These are phyloP conservation scores for Candida koratica DNA, from an alignment of 805 yeast genomes.

Conservation along the genomic window DNA sequence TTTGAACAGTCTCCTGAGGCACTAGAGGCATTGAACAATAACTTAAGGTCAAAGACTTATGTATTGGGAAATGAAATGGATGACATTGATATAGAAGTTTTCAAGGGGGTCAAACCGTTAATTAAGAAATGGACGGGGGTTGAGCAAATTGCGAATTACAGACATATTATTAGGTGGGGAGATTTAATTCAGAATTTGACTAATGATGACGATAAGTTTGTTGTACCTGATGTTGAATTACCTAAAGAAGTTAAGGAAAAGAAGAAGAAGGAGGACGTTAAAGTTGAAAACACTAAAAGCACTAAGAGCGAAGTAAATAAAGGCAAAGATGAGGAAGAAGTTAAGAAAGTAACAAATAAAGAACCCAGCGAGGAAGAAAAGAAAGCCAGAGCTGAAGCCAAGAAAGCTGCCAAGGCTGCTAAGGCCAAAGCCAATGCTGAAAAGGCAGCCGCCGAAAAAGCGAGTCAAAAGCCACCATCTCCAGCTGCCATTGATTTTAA, in stretches of 20 bases:
- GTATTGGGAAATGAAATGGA: constrained; percentile 65
- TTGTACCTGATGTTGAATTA: constrained; percentile 57
- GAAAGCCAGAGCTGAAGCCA: constrained; percentile 50
- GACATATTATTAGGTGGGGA: constrained; percentile 92
- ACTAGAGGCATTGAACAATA: constrained; percentile 54
- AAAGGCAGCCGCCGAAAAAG: constrained; percentile 44
- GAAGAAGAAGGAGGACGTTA: constrained; percentile 39
- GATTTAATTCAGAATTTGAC: constrained; percentile 75
- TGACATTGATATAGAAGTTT: constrained; percentile 66
- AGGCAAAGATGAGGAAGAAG: constrained; percentile 11
- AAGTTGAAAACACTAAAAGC: constrained; percentile 15
- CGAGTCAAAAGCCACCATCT: constrained; percentile 60
- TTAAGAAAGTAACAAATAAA: constrained; percentile 14
- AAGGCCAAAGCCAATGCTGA: constrained; percentile 59
- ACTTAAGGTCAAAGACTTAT: constrained; percentile 66
- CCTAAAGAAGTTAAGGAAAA: constrained; percentile 74
- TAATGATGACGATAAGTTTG: constrained; percentile 46
- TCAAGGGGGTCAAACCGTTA: constrained; percentile 60
- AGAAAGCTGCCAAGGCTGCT: constrained; percentile 59
- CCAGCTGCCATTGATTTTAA: constrained; percentile 89
- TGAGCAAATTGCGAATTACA: constrained; percentile 55
- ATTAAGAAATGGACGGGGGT: constrained; percentile 51
- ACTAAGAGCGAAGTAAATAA: neutral
- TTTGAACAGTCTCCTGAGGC: constrained; percentile 40
- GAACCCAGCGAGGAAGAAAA: constrained; percentile 40